Evolutionary conservation across 2,329 filamentous ascomycete species (phyloP).

Genomic region (Colletotrichum sp.): DNA sequence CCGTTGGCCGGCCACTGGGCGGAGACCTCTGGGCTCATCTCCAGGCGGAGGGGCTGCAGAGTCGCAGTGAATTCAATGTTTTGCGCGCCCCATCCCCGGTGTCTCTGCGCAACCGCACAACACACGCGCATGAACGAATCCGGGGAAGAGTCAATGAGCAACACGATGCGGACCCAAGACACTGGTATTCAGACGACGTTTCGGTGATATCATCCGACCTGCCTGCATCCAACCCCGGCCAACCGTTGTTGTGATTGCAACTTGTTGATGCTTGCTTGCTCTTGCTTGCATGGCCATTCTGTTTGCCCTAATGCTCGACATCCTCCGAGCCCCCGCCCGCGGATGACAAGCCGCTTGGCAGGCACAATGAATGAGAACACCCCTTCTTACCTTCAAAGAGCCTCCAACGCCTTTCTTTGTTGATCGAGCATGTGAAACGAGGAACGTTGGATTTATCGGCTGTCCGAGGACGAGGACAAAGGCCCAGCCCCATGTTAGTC

Average conservation of each 20-base stretch:
- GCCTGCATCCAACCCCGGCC: background rate
- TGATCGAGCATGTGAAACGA: background rate
- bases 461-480: background rate
- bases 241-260: background rate
- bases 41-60: background rate
- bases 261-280: background rate
- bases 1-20: constrained; percentile 13
- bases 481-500: background rate
- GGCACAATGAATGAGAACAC: background rate
- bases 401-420: background rate
- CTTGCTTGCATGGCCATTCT: background rate
- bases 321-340: background rate
- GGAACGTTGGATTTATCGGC: background rate
- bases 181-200: constrained; percentile 3
- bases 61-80: background rate
- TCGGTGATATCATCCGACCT: background rate
- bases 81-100: background rate
- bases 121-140: constrained; percentile 13
- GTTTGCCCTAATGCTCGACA: background rate
- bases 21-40: constrained; percentile 1
- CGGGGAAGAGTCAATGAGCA: constrained; percentile 2
- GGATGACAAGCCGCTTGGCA: background rate
- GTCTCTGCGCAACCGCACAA: constrained; percentile 8
- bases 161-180: background rate
- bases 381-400: background rate